Percentiles rank a stretch among this genome's conserved stretches.
phyloP scores from a whole-genome alignment of 129 eudicot genomes.

The Flaveria bidentis region DNA sequence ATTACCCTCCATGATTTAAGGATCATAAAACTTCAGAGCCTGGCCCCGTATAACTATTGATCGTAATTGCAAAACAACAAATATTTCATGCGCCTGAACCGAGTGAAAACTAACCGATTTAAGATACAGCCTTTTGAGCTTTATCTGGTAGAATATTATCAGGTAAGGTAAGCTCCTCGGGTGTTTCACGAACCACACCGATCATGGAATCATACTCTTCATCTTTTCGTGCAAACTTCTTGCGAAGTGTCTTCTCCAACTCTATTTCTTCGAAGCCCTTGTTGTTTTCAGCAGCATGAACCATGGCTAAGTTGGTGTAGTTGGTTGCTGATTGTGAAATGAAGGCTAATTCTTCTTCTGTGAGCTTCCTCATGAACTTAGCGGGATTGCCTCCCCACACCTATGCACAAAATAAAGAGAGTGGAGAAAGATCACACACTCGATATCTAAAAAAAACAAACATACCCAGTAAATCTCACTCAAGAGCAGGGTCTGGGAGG shows the following conservation, averaged over 20 bases:
- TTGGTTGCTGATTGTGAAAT: slow-evolving; percentile 85
- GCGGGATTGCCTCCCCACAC: slow-evolving; percentile 99
- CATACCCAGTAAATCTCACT: too few relatives aligned
- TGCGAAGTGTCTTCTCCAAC: slow-evolving; percentile 72
- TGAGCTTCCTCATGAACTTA: slow-evolving; percentile 88
- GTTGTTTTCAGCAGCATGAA: slow-evolving; percentile 86
- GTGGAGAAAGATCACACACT: not conserved
- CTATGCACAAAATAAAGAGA: slow-evolving; percentile 27
- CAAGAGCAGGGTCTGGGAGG: too few relatives aligned
- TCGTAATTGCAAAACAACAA: slow-evolving; percentile 27
- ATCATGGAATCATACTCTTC: slow-evolving; percentile 79
- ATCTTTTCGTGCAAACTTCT: slow-evolving; percentile 73
- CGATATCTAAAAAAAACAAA: too few relatives aligned
- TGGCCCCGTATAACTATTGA: slow-evolving; percentile 53
- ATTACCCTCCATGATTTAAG: slow-evolving; percentile 37
- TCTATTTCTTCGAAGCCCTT: slow-evolving; percentile 74
- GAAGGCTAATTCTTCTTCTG: slow-evolving; percentile 88
- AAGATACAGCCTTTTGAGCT: slow-evolving; percentile 49
- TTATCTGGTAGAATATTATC: slow-evolving; percentile 59
- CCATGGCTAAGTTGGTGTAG: slow-evolving; percentile 76
- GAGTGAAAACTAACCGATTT: slow-evolving; percentile 9
- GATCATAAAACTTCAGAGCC: slow-evolving; percentile 41
- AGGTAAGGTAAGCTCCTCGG: slow-evolving; percentile 64
- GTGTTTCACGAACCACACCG: slow-evolving; percentile 80
- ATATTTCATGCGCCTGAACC: slow-evolving; percentile 11